Base-by-base conservation (phyloP, 108 stramenopile genomes). In the Pelagomonas calceolata region DNA sequence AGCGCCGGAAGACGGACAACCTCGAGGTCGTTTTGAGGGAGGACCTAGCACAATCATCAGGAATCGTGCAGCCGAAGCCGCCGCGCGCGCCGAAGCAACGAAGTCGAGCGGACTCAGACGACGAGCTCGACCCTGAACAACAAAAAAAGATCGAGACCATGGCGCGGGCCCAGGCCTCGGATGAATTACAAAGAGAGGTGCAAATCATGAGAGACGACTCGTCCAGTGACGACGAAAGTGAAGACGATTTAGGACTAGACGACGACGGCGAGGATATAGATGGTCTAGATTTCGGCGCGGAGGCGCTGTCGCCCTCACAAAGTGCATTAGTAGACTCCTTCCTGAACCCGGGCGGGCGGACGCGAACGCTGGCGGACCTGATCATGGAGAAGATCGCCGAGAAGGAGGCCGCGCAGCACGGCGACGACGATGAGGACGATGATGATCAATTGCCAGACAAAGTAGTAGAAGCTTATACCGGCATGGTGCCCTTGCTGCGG, bases 361-460 rank as follows among this genome's bases (percentile, higher is more conserved):
- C 85, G 34, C 81, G 80, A 39, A 89, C 91, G 60, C 83, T 99
- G 66, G 95, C 95, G 29, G 98, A 99, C 84, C 92, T 99, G 36
- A 95, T 99, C 74, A 84, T 97, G 88, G 93, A 90, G 67, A 96
- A 97, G 79, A 95, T 99, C 76, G 80, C 83, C n/a, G 93, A 95
- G 80, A 95, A 95, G 73, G 96, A 96, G 80, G 86, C 87, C 31
- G 67, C 78, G 9, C 76, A 68, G 10, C 81, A 66, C 15, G 78
- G 64, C 35, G 73, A 72, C 7, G 79, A 81, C 68, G 83, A 82
- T 16, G 83, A 63, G 17, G 60, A 36, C 7, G 80, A 81, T 33
- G 73, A 80, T 43, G 80, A 72, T 14, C 67, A 60, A 45, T 67
- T 97, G 45, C 92, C 92, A 15, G 82, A 91, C 4, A 93, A 93